phyloP scores from a whole-genome alignment of 1,284 basidiomycete genomes.

The Chalciporus sp. region DNA sequence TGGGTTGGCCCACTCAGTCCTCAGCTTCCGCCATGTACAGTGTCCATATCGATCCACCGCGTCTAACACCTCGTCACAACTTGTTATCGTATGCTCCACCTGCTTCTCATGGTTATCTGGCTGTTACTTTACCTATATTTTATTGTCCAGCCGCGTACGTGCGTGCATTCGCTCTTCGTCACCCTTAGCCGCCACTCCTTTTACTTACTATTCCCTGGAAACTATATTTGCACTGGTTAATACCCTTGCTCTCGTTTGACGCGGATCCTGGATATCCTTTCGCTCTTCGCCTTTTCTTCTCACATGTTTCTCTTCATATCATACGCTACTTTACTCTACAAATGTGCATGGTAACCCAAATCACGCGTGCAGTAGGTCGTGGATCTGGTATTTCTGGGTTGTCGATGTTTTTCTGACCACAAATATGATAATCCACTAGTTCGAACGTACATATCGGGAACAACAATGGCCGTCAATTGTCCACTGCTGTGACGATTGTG shows the following conservation, averaged over 20 bases:
- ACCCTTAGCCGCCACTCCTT: background rate
- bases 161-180: slow-evolving; percentile 1
- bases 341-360: slow-evolving; percentile 17
- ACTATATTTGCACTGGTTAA: slow-evolving; percentile 6
- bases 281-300: background rate
- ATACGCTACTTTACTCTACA: slow-evolving; percentile 18
- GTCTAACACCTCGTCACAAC: background rate
- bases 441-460: background rate
- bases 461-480: background rate
- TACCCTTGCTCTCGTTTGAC: background rate
- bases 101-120: slow-evolving; percentile 8
- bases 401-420: slow-evolving; percentile 1
- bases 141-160: slow-evolving; percentile 12
- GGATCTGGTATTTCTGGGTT: slow-evolving; percentile 6
- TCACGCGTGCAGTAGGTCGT: slow-evolving; percentile 3
- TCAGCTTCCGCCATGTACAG: background rate
- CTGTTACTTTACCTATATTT: slow-evolving; percentile 15
- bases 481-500: background rate
- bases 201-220: background rate
- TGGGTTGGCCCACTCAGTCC: background rate
- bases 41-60: background rate
- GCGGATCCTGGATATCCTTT: background rate
- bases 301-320: slow-evolving; percentile 8
- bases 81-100: slow-evolving; percentile 4
- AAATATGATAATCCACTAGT: slow-evolving; percentile 8